Conservation (phyloP, 2,329 filamentous ascomycete genomes). For the Penicillium palitans region DNA sequence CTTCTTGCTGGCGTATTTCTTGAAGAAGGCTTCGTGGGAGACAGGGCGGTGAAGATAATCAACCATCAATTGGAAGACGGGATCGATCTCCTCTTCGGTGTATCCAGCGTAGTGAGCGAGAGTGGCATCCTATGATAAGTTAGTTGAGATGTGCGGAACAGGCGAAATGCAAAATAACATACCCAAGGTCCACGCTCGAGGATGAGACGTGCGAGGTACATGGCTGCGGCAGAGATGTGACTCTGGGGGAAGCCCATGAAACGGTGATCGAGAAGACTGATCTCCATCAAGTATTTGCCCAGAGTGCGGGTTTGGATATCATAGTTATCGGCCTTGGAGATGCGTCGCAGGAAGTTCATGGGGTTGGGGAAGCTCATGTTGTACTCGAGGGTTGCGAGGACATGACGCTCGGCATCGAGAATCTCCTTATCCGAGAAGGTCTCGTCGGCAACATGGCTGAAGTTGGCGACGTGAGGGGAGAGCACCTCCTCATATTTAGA, state of each 20-base stretch:
- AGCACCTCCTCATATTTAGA: conserved; percentile 99
- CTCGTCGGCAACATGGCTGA: conserved; percentile 94
- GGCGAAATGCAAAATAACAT: conserved; percentile 41
- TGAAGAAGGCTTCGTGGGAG: conserved; percentile 95
- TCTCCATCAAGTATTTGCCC: conserved; percentile 97
- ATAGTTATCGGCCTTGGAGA: conserved; percentile 99
- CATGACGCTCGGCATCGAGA: conserved; percentile 91
- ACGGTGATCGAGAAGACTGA: conserved; percentile 89
- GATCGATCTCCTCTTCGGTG: conserved; percentile 86
- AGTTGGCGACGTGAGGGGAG: conserved; percentile 94
- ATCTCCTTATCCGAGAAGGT: conserved; percentile 95
- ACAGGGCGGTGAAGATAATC: conserved; percentile 92
- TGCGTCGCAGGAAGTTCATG: conserved; percentile 98
- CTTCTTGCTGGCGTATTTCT: conserved; percentile 99
- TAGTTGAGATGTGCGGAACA: background rate
- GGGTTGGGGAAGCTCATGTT: conserved; percentile 98
- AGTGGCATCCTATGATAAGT: conserved; percentile 67
- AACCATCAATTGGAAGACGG: conserved; percentile 90
- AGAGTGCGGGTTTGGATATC: conserved; percentile 97
- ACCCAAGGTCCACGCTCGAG: conserved; percentile 91
- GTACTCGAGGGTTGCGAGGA: conserved; percentile 88
- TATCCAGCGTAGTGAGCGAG: conserved; percentile 91
- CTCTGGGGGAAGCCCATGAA: conserved; percentile 90
- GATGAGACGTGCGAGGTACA: conserved; percentile 91
- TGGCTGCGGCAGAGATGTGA: conserved; percentile 85